Conservation (phyloP, 331 rosid genomes). For the Stylosanthes scabra region DNA sequence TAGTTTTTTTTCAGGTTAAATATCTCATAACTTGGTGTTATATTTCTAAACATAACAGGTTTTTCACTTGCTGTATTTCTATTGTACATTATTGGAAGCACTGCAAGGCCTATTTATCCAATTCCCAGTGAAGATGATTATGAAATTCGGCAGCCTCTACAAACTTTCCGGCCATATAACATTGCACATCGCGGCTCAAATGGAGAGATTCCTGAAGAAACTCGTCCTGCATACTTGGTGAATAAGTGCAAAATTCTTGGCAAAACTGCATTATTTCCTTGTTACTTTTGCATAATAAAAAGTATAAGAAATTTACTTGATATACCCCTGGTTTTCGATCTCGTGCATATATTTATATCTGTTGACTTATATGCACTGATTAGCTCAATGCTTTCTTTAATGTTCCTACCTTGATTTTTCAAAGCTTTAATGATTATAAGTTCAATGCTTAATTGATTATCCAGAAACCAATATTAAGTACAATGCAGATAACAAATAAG, state of each 20-base stretch:
- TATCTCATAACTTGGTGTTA: constrained; percentile 26
- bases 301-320: background rate
- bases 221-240: constrained; percentile 84
- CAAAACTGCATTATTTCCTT: constrained; percentile 27
- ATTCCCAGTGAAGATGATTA: constrained; percentile 55
- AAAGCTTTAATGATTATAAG: background rate
- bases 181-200: constrained; percentile 96
- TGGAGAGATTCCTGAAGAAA: constrained; percentile 97
- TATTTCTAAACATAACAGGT: constrained; percentile 52
- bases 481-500: background rate
- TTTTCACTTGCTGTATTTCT: constrained; percentile 49
- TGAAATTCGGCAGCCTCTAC: constrained; percentile 58
- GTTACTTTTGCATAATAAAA: background rate
- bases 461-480: constrained; percentile 15
- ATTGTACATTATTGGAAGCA: constrained; percentile 61
- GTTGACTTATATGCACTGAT: constrained; percentile 18
- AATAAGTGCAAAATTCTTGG: constrained; percentile 1
- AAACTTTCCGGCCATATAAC: constrained; percentile 82
- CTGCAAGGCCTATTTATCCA: constrained; percentile 75
- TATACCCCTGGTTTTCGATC: constrained; percentile 2
- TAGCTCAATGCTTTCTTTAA: background rate
- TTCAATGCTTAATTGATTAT: constrained; percentile 14
- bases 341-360: background rate
- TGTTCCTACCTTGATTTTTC: constrained; percentile 14
- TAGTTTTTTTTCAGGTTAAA: constrained; percentile 6